Evolutionary conservation across 805 yeast species (phyloP).

Genomic region (Maudiozyma turicensis): DNA sequence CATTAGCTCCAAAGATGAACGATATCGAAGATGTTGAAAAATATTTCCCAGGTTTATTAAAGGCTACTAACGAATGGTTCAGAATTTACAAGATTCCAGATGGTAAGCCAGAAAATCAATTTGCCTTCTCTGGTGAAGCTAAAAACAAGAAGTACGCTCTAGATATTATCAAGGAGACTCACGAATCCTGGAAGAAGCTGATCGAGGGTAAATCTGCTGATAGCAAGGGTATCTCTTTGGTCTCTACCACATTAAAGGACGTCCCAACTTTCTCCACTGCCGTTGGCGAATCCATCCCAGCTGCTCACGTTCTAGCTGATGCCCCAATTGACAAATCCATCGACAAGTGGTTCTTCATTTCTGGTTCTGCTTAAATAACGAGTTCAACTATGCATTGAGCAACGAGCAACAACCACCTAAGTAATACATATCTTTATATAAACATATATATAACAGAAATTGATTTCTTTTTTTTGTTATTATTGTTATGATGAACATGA

Average conservation of each 20-base stretch:
- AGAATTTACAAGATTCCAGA: slow-evolving; percentile 96
- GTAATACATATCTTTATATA: background rate
- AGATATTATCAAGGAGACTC: slow-evolving; percentile 72
- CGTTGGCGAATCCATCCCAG: slow-evolving; percentile 47
- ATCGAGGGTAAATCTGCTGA: slow-evolving; percentile 52
- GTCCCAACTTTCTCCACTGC: slow-evolving; percentile 45
- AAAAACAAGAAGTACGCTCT: slow-evolving; percentile 80
- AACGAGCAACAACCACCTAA: background rate
- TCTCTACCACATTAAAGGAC: slow-evolving; percentile 60
- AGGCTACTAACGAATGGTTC: slow-evolving; percentile 97
- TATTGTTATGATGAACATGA: background rate
- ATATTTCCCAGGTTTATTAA: slow-evolving; percentile 84
- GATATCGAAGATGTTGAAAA: slow-evolving; percentile 87
- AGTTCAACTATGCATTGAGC: background rate
- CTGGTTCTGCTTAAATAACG: slow-evolving; percentile 48
- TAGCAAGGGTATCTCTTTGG: slow-evolving; percentile 59
- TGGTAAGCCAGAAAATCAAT: slow-evolving; percentile 93
- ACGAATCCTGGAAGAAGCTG: slow-evolving; percentile 74
- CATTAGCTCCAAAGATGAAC: slow-evolving; percentile 74
- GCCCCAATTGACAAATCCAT: slow-evolving; percentile 94
- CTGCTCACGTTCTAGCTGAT: slow-evolving; percentile 62
- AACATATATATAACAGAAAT: background rate
- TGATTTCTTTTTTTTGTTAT: no score
- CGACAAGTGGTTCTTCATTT: slow-evolving; percentile 98
- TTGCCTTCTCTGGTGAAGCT: slow-evolving; percentile 94